These are phyloP conservation scores for Daldinia loculata DNA, from an alignment of 495 filamentous ascomycete genomes.

Conservation along the genomic window DNA sequence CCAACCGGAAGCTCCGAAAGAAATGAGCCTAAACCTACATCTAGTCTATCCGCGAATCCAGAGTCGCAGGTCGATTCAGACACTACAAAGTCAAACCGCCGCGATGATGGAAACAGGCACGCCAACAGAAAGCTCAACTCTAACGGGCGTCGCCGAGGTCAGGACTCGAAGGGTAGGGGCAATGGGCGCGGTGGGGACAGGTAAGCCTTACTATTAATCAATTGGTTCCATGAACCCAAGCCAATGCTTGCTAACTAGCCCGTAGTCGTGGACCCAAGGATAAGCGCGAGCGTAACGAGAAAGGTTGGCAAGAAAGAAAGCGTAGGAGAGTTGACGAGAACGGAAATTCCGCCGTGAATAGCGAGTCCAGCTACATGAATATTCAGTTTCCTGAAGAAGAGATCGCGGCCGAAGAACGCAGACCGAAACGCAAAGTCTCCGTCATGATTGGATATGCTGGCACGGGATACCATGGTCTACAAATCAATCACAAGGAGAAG, in stretches of 20 bases:
- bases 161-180: conserved; percentile 30
- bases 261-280: conserved; percentile 21
- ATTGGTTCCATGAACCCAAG: conserved; percentile 18
- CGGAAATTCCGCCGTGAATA: conserved; percentile 55
- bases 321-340: conserved; percentile 47
- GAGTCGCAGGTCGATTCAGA: conserved; percentile 21
- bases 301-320: conserved; percentile 43
- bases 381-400: conserved; percentile 68
- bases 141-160: conserved; percentile 31
- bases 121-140: conserved; percentile 25
- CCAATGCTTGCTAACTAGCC: conserved; percentile 44
- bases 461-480: conserved; percentile 97
- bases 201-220: conserved; percentile 19
- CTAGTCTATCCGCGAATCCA: conserved; percentile 13
- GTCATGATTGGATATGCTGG: conserved; percentile 95
- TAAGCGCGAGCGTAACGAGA: conserved; percentile 34
- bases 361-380: conserved; percentile 58
- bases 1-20: not conserved
- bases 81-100: conserved; percentile 14
- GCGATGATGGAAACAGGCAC: conserved; percentile 15
- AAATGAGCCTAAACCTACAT: not conserved
- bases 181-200: conserved; percentile 12
- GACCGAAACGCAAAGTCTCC: conserved; percentile 94
- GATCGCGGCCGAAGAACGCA: conserved; percentile 82
- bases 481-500: conserved; percentile 79